Evolutionary conservation across 306 rosid species (phyloP), one percentile per base, ranked within the genome.

Genomic region (barrel medic (Medicago truncatula)): DNA sequence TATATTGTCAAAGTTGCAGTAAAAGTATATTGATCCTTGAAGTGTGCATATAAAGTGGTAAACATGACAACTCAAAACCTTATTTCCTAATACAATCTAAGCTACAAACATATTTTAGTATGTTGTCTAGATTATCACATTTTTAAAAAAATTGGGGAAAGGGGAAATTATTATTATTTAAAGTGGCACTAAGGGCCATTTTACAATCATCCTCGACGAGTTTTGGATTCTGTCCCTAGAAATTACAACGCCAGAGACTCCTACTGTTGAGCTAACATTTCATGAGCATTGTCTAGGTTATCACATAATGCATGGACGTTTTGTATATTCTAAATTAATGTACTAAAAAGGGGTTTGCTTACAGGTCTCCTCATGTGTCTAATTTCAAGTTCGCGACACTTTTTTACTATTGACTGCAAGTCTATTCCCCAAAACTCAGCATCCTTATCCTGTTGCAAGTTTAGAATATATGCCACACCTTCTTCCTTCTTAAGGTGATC

Each of bases 381-480:
- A 72, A 95, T 88, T 69, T 89, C 86, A 12, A 87, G 82, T 77
- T 92, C 80, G 76, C 23, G 81, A 61, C 89, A 90, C 84, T 88
- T 83, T 75, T 67, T 73, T 71, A 74, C 83, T 68, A 92, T 86
- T 0, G 88, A 85, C 56, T 78, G 80, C 78, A 94, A 86, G 81
- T 94, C 93, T 65, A 88, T 80, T 62, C 88, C 97, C 98, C 98
- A 92, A 73, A 82, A 94, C 23, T 90, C 97, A 11, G 90, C 89
- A 85, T 92, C 97, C 58, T 75, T 86, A 83, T 91, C 98, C 77
- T 92, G 97, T 80, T 94, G 98, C 89, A 94, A 86, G 85, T 94
- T 94, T 14, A 95, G 83, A 90, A 90, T 87, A 87, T 88, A 92
- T 8, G 93, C 91, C 71, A 94, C 98, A 76, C 78, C 85, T 87